Evolutionary conservation across 139 green algal genomes (phyloP).

Genomic region (Micractinium sp.): DNA sequence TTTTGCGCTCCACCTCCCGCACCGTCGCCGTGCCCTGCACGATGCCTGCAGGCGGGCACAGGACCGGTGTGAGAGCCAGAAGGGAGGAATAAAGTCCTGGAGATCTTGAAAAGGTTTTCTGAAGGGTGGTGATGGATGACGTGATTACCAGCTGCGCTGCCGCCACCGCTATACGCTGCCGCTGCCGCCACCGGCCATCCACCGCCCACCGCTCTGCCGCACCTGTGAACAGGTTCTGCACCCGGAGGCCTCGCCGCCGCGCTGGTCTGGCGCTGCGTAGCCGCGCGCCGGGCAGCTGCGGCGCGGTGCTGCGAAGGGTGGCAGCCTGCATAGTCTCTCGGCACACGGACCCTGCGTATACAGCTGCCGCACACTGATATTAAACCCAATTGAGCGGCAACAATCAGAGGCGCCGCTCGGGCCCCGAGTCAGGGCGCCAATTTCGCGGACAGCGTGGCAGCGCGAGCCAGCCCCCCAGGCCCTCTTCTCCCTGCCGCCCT

Average conservation of each 20-base stretch:
- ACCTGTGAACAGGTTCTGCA: slow-evolving; percentile 32
- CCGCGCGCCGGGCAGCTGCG: not conserved
- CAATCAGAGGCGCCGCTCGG: too few relatives aligned
- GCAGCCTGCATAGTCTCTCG: not conserved
- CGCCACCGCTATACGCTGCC: not conserved
- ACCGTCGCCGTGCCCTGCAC: slow-evolving; percentile 87
- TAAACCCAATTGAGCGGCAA: too few relatives aligned
- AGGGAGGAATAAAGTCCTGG: not conserved
- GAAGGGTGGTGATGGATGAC: not conserved
- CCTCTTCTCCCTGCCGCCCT: too few relatives aligned
- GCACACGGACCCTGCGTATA: too few relatives aligned
- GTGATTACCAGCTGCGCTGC: not conserved
- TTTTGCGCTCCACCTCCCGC: slow-evolving; percentile 48
- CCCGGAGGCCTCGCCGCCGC: not conserved
- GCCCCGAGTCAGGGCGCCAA: too few relatives aligned
- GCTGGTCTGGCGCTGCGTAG: not conserved
- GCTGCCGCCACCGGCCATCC: not conserved
- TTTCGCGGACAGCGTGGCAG: too few relatives aligned
- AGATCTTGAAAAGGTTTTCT: not conserved
- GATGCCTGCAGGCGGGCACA: slow-evolving; percentile 67
- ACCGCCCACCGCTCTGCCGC: not conserved
- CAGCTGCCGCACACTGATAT: too few relatives aligned
- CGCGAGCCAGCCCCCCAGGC: too few relatives aligned
- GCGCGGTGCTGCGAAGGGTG: not conserved
- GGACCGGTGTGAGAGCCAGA: not conserved